Conservation (phyloP, 768 basidiomycete species). For the Pisolithus orientalis region DNA sequence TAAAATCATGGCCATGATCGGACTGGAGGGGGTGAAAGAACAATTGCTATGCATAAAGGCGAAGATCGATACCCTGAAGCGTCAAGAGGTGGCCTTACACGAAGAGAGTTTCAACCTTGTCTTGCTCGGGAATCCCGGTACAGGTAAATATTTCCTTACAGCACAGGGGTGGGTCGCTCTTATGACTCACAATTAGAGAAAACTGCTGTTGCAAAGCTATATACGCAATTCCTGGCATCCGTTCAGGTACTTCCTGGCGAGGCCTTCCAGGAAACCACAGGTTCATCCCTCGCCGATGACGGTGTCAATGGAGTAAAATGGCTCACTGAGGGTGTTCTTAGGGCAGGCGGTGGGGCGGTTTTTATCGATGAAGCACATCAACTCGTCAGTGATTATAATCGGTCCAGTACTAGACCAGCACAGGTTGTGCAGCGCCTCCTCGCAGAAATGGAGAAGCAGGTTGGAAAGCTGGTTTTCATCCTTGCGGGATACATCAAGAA, state of each 20-base stretch:
- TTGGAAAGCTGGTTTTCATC: conserved; percentile 61
- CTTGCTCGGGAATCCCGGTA: conserved; percentile 68
- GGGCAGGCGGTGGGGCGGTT: conserved; percentile 54
- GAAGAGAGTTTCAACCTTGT: conserved; percentile 56
- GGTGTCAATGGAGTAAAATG: conserved; percentile 50
- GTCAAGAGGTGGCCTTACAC: conserved; percentile 47
- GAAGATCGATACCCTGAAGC: conserved; percentile 47
- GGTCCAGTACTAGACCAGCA: conserved; percentile 53
- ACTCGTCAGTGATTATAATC: conserved; percentile 42
- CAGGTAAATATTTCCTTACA: conserved; percentile 38
- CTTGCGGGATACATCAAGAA: conserved; percentile 65
- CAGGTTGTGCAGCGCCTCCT: conserved; percentile 30
- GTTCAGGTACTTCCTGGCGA: conserved; percentile 46
- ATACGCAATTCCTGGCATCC: conserved; percentile 56
- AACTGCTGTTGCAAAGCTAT: conserved; percentile 61
- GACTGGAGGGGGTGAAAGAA: conserved; percentile 59
- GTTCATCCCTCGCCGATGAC: conserved; percentile 52
- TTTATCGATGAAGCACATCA: conserved; percentile 75
- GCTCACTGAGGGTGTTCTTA: conserved; percentile 38
- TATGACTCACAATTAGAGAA: conserved; percentile 38
- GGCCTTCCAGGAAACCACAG: conserved; percentile 57
- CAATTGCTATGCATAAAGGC: conserved; percentile 54
- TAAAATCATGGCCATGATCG: conserved; percentile 62
- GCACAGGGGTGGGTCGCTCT: not conserved
- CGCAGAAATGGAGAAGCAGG: conserved; percentile 69